Conservation (phyloP, 345 rosid genomes). For the Melaleuca quinquenervia region DNA sequence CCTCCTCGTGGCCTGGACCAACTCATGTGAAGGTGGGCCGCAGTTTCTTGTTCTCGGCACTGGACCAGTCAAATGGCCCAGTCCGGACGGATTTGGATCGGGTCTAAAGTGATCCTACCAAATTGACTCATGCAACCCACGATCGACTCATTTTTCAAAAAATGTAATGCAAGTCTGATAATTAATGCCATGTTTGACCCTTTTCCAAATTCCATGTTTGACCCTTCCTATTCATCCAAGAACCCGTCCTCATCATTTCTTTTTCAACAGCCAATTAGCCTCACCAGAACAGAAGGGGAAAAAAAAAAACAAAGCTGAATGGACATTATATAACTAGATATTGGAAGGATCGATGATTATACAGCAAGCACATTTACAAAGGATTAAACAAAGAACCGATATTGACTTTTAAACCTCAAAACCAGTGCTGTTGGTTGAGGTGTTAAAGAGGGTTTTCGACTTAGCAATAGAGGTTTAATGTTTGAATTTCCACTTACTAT, state of each 20-base stretch:
- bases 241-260: not conserved
- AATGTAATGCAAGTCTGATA: not conserved
- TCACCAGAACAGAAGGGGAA: not conserved
- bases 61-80: not conserved
- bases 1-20: not conserved
- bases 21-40: not conserved
- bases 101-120: not conserved
- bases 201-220: not conserved
- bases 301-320: no score
- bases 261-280: not conserved
- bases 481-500: not conserved
- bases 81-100: fast-evolving
- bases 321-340: no score
- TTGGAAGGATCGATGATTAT: not conserved
- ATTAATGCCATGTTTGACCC: not conserved
- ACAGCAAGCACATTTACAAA: not conserved
- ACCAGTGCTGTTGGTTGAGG: not conserved
- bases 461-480: not conserved
- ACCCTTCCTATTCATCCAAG: not conserved
- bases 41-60: not conserved
- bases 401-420: no score
- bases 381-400: not conserved
- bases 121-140: not conserved
- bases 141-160: not conserved
- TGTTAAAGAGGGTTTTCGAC: not conserved